Percentiles rank a stretch among this genome's conserved stretches.
phyloP scores from a whole-genome alignment of 768 basidiomycete genomes.

The Termitomyces sp. region DNA sequence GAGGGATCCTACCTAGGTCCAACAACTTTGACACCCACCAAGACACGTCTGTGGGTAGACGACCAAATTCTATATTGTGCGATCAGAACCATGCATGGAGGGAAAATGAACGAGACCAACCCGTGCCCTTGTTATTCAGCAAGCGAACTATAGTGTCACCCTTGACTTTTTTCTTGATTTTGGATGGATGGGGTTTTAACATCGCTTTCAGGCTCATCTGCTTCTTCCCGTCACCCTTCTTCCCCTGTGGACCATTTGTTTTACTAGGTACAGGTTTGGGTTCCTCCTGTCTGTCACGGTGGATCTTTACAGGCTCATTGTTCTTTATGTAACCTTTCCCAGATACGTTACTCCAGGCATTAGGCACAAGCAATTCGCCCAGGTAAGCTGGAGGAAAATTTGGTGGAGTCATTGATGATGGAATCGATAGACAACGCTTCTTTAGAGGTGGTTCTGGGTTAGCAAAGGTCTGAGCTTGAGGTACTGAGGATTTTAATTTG shows the following conservation, averaged over 20 bases:
- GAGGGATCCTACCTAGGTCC: conserved; percentile 49
- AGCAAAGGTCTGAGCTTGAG: conserved; percentile 5
- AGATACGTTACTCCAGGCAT: conserved; percentile 76
- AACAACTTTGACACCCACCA: conserved; percentile 72
- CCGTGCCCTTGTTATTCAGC: conserved; percentile 59
- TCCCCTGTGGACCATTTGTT: conserved; percentile 23
- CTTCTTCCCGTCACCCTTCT: conserved; percentile 44
- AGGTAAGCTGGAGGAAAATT: conserved; percentile 41
- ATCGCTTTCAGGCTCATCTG: conserved; percentile 64
- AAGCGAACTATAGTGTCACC: conserved; percentile 62
- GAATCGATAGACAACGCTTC: conserved; percentile 43
- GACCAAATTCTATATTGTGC: conserved; percentile 55
- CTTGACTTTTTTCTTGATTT: conserved; percentile 59
- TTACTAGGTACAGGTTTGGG: conserved; percentile 22
- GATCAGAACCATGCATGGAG: neutral
- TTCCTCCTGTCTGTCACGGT: conserved; percentile 46
- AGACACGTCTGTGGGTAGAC: conserved; percentile 64
- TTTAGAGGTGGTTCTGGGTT: conserved; percentile 37
- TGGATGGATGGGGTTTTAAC: conserved; percentile 50
- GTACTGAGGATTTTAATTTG: conserved; percentile 5
- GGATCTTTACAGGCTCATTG: conserved; percentile 55
- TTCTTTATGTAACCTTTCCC: conserved; percentile 65
- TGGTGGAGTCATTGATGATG: conserved; percentile 11
- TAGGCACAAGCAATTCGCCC: conserved; percentile 63
- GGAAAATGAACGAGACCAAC: conserved; percentile 28